Base-by-base conservation (phyloP, 2,329 filamentous ascomycete genomes). In the Calonectria multiphialidica region DNA sequence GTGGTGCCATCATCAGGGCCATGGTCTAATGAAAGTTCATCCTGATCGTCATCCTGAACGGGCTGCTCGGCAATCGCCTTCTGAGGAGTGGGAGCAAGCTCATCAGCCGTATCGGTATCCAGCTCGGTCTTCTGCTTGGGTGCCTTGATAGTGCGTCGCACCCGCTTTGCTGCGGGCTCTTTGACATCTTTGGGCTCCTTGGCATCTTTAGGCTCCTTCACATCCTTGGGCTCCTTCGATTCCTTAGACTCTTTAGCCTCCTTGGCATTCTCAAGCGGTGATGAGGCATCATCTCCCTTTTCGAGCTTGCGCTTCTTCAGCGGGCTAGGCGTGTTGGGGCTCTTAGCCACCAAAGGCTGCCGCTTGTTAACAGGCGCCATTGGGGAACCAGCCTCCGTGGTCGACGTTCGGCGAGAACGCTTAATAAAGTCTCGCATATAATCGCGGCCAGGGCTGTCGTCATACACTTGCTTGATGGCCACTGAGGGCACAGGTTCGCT, bases 381-480 rank as follows among this genome's bases (percentile, higher is more conserved):
- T 16, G 81, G 80, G n/a, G 81, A 82, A 5, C 81, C 82, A 1
- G 78, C 74, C 45, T 81, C 81, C 1, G 81, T 79, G 15, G 82
- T 74, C 2, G 81, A 80, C 3, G 74, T 71, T 53, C 79, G 80
- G 23, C 76, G 80, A 30, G 82, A 79, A n/a, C 81, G 80, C 61
- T 80, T 81, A 72, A 84, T 84, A 50, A 84, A 84, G 18, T 81
- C 80, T 6, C 80, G 76, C 77, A 84, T 79, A 40, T 80, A 84
- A 13, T 82, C 82, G 1, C 83, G 81, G 5, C 79, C 81, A 25
- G 82, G 82, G 57, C 81, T 83, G 47, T 84, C 82, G 44, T 80
- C 74, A 25, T 80, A 71, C 23, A 66, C 77, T 23, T 77, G 63
- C 50, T 59, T 35, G 44, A 28, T 37, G 9, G 25, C 65, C 35